These are phyloP conservation scores for Phytopythium kandeliae DNA, from an alignment of 352 stramenopile genomes.

Conservation along the genomic window DNA sequence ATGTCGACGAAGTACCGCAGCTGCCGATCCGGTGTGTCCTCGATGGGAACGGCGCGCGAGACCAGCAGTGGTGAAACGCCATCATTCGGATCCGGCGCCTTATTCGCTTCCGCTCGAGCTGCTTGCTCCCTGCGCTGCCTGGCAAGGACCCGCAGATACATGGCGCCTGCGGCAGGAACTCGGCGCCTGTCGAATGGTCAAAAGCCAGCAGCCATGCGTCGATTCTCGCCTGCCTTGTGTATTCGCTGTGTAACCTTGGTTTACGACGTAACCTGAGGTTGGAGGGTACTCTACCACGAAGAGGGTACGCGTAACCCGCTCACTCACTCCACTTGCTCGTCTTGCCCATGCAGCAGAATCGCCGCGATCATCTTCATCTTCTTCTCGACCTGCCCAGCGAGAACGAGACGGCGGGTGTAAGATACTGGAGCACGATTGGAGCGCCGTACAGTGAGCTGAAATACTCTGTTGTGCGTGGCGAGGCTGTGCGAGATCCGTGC, in stretches of 20 bases:
- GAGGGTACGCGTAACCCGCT: too few relatives aligned
- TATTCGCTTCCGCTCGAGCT: neutral
- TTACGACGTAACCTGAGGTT: conserved; percentile 3
- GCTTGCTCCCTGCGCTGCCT: neutral
- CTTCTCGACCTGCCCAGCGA: conserved; percentile 30
- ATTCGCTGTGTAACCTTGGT: neutral
- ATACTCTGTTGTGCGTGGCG: conserved; percentile 28
- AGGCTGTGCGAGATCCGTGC: conserved; percentile 19
- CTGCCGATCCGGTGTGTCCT: conserved; percentile 31
- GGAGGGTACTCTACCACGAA: neutral
- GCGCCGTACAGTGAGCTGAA: neutral
- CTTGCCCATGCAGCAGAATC: conserved; percentile 30
- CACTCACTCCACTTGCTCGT: conserved; percentile 1
- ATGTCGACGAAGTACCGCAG: conserved; percentile 18
- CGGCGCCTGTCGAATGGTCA: neutral
- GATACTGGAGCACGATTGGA: neutral
- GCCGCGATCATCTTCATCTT: conserved; percentile 49
- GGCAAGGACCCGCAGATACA: neutral
- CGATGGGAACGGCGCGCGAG: conserved; percentile 10
- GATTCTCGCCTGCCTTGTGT: conserved; percentile 1
- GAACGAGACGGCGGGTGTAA: neutral
- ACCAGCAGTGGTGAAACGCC: conserved; percentile 17
- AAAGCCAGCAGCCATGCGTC: neutral
- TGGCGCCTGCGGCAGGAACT: too few relatives aligned
- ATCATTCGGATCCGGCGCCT: too few relatives aligned